Evolutionary conservation across 2,329 filamentous ascomycete genomes (phyloP).

Genomic region (Ceratocystis eucalypticola): DNA sequence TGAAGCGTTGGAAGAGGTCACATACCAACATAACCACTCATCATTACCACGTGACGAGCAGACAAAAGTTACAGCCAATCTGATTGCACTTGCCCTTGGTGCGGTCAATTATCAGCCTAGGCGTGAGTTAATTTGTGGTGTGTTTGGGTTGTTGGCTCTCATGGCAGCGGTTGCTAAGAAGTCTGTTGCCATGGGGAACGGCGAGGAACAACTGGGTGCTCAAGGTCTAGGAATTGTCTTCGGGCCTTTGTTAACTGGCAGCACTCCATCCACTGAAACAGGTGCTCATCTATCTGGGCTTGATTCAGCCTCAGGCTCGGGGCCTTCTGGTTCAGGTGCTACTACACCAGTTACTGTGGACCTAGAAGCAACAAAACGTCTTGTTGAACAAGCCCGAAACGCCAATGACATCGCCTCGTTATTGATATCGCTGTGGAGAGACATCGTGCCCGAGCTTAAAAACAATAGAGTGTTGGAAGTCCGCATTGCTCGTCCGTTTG

Average conservation of each 20-base stretch:
- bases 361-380: conserved; percentile 12
- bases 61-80: conserved; percentile 44
- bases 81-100: conserved; percentile 50
- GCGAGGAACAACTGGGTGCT: conserved; percentile 29
- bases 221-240: conserved; percentile 58
- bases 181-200: conserved; percentile 25
- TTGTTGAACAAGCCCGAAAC: conserved; percentile 42
- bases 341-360: neutral
- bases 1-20: conserved; percentile 38
- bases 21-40: conserved; percentile 30
- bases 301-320: neutral
- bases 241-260: conserved; percentile 47
- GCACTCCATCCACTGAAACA: neutral
- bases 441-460: conserved; percentile 24
- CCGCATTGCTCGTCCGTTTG: conserved; percentile 11
- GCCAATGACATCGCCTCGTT: conserved; percentile 50
- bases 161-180: conserved; percentile 46
- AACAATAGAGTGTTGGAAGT: conserved; percentile 12
- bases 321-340: neutral
- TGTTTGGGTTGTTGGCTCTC: conserved; percentile 51
- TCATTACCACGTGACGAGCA: conserved; percentile 40
- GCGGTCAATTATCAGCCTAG: conserved; percentile 46
- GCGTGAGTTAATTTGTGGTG: conserved; percentile 50
- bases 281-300: neutral
- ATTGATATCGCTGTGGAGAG: conserved; percentile 52